Percentiles rank a stretch among this genome's conserved stretches.
phyloP scores from a whole-genome alignment of 768 basidiomycete genomes.

The Kwoniella sp. region DNA sequence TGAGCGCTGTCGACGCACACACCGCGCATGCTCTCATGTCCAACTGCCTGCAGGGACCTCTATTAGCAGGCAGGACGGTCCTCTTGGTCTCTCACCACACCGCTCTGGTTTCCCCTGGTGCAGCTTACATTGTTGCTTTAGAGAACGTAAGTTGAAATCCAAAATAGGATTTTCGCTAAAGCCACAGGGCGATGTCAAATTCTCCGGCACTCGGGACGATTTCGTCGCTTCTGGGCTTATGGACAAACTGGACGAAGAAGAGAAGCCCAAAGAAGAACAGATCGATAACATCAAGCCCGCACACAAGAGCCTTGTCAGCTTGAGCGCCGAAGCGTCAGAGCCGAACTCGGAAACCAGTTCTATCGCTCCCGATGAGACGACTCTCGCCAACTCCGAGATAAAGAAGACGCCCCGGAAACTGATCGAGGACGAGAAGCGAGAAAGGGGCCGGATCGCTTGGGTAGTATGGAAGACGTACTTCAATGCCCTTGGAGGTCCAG shows the following conservation, averaged over 20 bases:
- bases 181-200: conserved; percentile 68
- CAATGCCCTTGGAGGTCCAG: conserved; percentile 43
- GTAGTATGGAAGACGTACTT: conserved; percentile 70
- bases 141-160: conserved; percentile 40
- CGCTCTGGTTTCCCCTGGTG: conserved; percentile 77
- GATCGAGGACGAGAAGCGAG: conserved; percentile 72
- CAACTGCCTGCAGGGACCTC: conserved; percentile 75
- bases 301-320: conserved; percentile 31
- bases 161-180: conserved; percentile 1
- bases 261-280: conserved; percentile 30
- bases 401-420: conserved; percentile 75
- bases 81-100: conserved; percentile 94
- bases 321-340: conserved; percentile 33
- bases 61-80: conserved; percentile 76
- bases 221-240: conserved; percentile 73
- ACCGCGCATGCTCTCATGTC: conserved; percentile 80
- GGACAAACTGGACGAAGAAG: conserved; percentile 61
- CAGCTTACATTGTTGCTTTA: conserved; percentile 69
- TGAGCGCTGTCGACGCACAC: conserved; percentile 71
- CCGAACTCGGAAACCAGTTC: conserved; percentile 59
- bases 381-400: conserved; percentile 22
- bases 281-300: conserved; percentile 26
- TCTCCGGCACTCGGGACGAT: conserved; percentile 66
- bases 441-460: conserved; percentile 68
- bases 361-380: conserved; percentile 55